phyloP scores from a whole-genome alignment of 441 rosid genomes.

The Populus hybrid region DNA sequence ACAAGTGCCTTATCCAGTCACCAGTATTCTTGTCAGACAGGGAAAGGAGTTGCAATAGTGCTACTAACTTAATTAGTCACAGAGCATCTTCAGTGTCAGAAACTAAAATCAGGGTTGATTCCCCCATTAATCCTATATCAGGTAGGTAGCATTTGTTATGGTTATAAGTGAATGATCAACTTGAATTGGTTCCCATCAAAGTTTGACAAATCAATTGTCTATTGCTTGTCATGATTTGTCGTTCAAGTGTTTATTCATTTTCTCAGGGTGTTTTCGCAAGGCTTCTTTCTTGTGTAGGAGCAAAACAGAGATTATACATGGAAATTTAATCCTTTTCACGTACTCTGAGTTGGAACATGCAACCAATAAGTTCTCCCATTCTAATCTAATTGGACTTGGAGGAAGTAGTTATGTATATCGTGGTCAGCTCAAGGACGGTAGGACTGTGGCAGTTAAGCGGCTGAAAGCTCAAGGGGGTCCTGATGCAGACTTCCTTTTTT shows the following conservation, averaged over 20 bases:
- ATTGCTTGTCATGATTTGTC: slow-evolving; percentile 3
- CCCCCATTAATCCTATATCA: slow-evolving; percentile 35
- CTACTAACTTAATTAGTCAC: slow-evolving; percentile 61
- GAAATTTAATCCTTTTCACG: slow-evolving; percentile 59
- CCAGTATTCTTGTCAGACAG: slow-evolving; percentile 58
- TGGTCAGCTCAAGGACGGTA: slow-evolving; percentile 81
- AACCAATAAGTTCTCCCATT: slow-evolving; percentile 68
- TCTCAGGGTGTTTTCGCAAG: slow-evolving; percentile 66
- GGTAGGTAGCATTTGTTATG: slow-evolving; percentile 34
- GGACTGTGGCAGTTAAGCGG: slow-evolving; percentile 79
- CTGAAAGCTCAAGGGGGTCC: slow-evolving; percentile 58
- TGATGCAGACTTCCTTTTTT: slow-evolving; percentile 58
- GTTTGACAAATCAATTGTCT: background rate
- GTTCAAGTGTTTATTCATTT: slow-evolving; percentile 1
- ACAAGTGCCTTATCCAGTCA: slow-evolving; percentile 34
- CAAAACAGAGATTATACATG: slow-evolving; percentile 50
- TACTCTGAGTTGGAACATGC: slow-evolving; percentile 71
- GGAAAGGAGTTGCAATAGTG: slow-evolving; percentile 76
- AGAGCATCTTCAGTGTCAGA: slow-evolving; percentile 47
- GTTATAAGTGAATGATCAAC: slow-evolving; percentile 8
- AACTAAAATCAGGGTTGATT: slow-evolving; percentile 34
- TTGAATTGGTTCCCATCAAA: slow-evolving; percentile 1
- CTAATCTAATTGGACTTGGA: slow-evolving; percentile 75
- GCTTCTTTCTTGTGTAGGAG: slow-evolving; percentile 46
- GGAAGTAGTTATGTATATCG: slow-evolving; percentile 86